phyloP scores from a whole-genome alignment of 2,329 filamentous ascomycete genomes.

The Dendrostoma leiphaemia region DNA sequence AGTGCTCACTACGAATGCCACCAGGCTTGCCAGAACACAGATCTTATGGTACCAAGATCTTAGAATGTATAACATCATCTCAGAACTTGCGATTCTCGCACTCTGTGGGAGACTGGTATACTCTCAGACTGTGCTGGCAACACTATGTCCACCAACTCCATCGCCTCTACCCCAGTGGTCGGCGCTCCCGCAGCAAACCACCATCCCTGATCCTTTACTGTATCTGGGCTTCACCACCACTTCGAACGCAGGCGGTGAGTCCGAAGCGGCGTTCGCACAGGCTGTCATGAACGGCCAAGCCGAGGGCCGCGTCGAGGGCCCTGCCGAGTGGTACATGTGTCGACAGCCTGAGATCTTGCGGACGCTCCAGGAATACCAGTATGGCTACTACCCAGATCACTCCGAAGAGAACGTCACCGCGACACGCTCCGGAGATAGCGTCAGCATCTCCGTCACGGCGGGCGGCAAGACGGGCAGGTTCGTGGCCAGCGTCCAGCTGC shows the following conservation, averaged over 20 bases:
- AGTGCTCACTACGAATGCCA: too few species aligned
- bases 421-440: constrained; percentile 41
- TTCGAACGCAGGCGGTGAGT: constrained; percentile 30
- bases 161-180: constrained; percentile 33
- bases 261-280: constrained; percentile 26
- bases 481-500: constrained; percentile 40
- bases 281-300: constrained; percentile 38
- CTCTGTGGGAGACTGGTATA: background rate
- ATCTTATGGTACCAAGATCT: background rate
- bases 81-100: background rate
- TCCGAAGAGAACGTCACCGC: constrained; percentile 43
- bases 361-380: constrained; percentile 50
- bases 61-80: background rate
- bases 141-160: constrained; percentile 25
- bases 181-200: constrained; percentile 34
- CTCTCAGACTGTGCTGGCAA: background rate
- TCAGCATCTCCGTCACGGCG: constrained; percentile 40
- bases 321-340: constrained; percentile 47
- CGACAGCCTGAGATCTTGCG: constrained; percentile 49
- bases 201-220: constrained; percentile 44
- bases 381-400: constrained; percentile 50
- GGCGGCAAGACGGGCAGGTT: constrained; percentile 44
- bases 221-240: constrained; percentile 36
- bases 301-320: constrained; percentile 39
- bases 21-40: too few species aligned